A percentile compares a stretch with the other conserved stretches of the same genome.
Conservation (phyloP, 2,329 filamentous ascomycete genomes). For the Botrytis fabae region DNA sequence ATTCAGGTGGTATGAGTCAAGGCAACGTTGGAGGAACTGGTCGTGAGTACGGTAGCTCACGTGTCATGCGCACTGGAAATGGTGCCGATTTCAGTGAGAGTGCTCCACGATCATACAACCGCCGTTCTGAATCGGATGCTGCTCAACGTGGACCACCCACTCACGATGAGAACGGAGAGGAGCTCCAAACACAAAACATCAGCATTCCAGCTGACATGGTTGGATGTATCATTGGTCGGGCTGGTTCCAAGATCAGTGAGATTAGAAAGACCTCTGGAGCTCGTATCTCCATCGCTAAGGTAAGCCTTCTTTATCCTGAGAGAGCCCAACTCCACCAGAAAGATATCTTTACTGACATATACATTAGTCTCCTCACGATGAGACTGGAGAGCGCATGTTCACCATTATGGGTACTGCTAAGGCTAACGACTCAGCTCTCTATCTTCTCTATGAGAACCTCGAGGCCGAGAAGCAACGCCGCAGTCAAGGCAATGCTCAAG, state of each 20-base stretch:
- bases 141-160: conserved; percentile 78
- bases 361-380: conserved; percentile 77
- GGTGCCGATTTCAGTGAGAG: conserved; percentile 96
- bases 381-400: conserved; percentile 98
- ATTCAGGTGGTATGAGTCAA: conserved; percentile 42
- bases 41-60: conserved; percentile 60
- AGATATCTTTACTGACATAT: conserved; percentile 19
- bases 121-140: conserved; percentile 82
- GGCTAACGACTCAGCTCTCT: conserved; percentile 93
- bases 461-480: conserved; percentile 99
- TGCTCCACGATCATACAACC: conserved; percentile 65
- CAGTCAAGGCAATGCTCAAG: conserved; percentile 64
- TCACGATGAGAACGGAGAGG: conserved; percentile 93
- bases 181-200: conserved; percentile 98
- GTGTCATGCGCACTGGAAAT: conserved; percentile 93
- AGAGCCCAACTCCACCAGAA: conserved; percentile 22
- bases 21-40: conserved; percentile 50
- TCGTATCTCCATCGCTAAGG: conserved; percentile 92
- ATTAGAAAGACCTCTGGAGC: conserved; percentile 96
- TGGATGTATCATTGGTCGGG: conserved; percentile 96
- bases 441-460: conserved; percentile 96
- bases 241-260: conserved; percentile 96
- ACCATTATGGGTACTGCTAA: conserved; percentile 95
- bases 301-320: conserved; percentile 39
- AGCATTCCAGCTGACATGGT: conserved; percentile 99